Percentiles rank a stretch among this genome's conserved stretches.
Evolutionary conservation across 768 basidiomycete species (phyloP).

Genomic region (Lactifluus volemus): DNA sequence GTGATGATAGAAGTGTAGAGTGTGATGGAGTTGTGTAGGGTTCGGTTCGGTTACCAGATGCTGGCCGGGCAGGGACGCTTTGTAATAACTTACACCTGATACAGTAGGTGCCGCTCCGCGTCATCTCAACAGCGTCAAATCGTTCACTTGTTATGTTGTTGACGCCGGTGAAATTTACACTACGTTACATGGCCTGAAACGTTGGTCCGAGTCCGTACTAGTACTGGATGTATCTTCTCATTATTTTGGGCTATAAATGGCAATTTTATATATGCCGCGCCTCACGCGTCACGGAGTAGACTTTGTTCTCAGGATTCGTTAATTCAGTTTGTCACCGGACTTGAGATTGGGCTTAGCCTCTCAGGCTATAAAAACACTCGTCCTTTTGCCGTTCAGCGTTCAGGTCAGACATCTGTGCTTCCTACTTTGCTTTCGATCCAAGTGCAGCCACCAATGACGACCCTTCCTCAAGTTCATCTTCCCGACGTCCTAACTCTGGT

Average conservation of each 20-base stretch:
- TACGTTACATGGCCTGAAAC: too few species aligned
- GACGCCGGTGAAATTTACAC: too few species aligned
- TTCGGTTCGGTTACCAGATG: too few species aligned
- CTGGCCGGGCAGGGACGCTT: too few species aligned
- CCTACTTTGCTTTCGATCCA: neutral
- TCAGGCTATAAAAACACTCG: neutral
- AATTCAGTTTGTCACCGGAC: neutral
- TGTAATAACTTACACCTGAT: too few species aligned
- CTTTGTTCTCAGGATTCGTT: neutral
- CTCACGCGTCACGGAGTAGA: neutral
- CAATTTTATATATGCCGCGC: neutral
- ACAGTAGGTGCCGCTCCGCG: too few species aligned
- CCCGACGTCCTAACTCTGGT: conserved; percentile 6
- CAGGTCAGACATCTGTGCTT: neutral
- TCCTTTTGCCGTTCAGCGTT: neutral
- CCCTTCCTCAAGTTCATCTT: neutral
- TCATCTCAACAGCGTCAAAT: too few species aligned
- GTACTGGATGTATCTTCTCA: neutral
- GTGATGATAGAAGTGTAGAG: too few species aligned
- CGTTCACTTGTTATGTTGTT: too few species aligned
- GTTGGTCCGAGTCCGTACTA: too few species aligned
- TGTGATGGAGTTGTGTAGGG: too few species aligned
- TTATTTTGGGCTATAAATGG: neutral
- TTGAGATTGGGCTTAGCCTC: neutral
- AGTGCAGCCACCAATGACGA: neutral